Evolutionary conservation across 2,329 filamentous ascomycete genomes (phyloP).

Genomic region (Lomentospora prolificans): DNA sequence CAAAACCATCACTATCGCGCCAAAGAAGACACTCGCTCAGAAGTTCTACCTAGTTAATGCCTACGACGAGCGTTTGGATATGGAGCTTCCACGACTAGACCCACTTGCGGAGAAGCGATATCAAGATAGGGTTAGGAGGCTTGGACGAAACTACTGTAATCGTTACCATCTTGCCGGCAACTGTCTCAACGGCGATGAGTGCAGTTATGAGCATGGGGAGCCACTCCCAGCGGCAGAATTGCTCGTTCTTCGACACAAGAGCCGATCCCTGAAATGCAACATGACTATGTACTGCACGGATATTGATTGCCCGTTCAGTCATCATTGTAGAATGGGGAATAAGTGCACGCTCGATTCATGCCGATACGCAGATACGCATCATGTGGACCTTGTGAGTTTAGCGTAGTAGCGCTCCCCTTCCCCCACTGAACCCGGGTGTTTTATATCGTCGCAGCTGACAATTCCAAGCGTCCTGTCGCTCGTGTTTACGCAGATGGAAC

Average conservation of each 20-base stretch:
- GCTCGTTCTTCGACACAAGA: conserved; percentile 14
- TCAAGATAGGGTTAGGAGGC: conserved; percentile 11
- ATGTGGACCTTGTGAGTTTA: conserved; percentile 14
- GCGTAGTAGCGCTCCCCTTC: no score
- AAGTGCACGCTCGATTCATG: conserved; percentile 13
- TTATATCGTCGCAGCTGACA: not conserved
- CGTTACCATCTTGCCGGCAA: conserved; percentile 13
- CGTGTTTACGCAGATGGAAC: conserved; percentile 6
- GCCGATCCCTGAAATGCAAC: conserved; percentile 13
- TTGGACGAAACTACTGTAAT: conserved; percentile 15
- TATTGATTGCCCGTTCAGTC: conserved; percentile 13
- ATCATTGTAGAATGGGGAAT: conserved; percentile 15
- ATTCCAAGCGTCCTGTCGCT: not conserved
- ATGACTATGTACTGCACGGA: conserved; percentile 13
- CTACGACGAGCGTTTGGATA: conserved; percentile 21
- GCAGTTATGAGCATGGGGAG: conserved; percentile 15
- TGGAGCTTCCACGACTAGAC: conserved; percentile 17
- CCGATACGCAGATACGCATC: conserved; percentile 15
- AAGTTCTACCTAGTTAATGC: conserved; percentile 21
- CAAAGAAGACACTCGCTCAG: conserved; percentile 13
- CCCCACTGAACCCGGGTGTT: not conserved
- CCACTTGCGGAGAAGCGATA: conserved; percentile 13
- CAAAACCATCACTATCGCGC: conserved; percentile 19
- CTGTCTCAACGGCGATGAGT: conserved; percentile 13
- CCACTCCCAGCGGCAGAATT: conserved; percentile 12